These are phyloP conservation scores for Aspergillus sp. DNA, from an alignment of 2,329 filamentous ascomycete species.

Conservation along the genomic window DNA sequence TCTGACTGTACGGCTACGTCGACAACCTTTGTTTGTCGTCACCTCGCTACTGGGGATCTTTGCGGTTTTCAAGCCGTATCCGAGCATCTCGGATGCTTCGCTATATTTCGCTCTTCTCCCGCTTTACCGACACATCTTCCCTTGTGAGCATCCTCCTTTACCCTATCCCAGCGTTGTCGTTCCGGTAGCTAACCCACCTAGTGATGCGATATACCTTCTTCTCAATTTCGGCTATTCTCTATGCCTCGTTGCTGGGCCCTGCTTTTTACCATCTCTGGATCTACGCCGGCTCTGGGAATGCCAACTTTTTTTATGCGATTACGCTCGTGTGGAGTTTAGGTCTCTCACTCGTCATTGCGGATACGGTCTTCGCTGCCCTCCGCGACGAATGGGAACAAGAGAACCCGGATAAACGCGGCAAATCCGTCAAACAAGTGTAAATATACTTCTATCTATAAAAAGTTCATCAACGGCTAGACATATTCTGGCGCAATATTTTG, in stretches of 20 bases:
- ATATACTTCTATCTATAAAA: constrained; percentile 8
- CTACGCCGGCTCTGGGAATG: constrained; percentile 95
- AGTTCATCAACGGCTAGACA: neutral
- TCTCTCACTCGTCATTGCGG: constrained; percentile 80
- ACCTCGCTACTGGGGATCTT: constrained; percentile 85
- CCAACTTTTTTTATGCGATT: constrained; percentile 99
- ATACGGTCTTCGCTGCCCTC: constrained; percentile 83
- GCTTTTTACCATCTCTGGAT: constrained; percentile 98
- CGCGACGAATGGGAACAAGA: constrained; percentile 94
- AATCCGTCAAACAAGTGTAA: constrained; percentile 82
- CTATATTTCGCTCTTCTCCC: constrained; percentile 81
- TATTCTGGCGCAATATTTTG: constrained; percentile 34
- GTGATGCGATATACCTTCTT: constrained; percentile 94
- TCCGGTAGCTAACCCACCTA: constrained; percentile 37
- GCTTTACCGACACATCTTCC: constrained; percentile 87
- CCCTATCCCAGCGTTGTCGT: neutral
- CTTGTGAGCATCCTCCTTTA: constrained; percentile 53
- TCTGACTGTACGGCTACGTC: constrained; percentile 75
- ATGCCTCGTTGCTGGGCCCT: constrained; percentile 84
- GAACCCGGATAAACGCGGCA: constrained; percentile 83
- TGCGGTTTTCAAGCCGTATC: constrained; percentile 95
- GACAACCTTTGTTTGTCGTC: constrained; percentile 83
- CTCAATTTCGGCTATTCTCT: constrained; percentile 77
- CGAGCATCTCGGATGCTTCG: constrained; percentile 85
- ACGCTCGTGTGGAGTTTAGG: constrained; percentile 97